These are phyloP conservation scores for Trichoderma brevicompactum DNA, from an alignment of 2,329 filamentous ascomycete species.

Conservation along the genomic window DNA sequence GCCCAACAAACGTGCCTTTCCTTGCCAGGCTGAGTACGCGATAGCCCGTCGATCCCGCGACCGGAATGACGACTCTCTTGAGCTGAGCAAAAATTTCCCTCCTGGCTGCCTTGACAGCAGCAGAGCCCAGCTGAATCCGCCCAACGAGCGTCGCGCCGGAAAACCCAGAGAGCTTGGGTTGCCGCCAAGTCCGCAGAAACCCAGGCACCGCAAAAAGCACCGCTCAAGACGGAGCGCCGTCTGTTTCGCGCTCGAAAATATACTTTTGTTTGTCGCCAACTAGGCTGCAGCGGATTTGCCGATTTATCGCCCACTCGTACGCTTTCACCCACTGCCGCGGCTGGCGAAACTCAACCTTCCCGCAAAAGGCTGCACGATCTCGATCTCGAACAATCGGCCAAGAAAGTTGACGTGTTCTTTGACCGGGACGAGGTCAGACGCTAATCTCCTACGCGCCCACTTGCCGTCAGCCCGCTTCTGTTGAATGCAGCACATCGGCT, in stretches of 20 bases:
- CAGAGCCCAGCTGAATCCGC: constrained; percentile 5
- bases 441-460: constrained; percentile 8
- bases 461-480: not conserved
- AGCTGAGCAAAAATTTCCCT: constrained; percentile 10
- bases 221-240: not conserved
- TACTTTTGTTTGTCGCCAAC: not conserved
- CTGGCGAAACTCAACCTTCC: not conserved
- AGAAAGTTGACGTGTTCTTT: constrained; percentile 13
- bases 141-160: constrained; percentile 25
- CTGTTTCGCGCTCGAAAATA: not conserved
- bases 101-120: not conserved
- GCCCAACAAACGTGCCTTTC: not conserved
- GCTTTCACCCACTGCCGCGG: not conserved
- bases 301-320: not conserved
- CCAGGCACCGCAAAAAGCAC: not conserved
- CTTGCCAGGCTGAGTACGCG: not conserved
- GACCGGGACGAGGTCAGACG: not conserved
- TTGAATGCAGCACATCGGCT: not conserved
- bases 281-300: constrained; percentile 1
- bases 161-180: constrained; percentile 6
- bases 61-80: not conserved
- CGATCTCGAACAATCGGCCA: not conserved
- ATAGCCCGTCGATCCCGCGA: not conserved
- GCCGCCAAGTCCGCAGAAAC: constrained; percentile 17
- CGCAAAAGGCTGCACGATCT: not conserved